phyloP scores from a whole-genome alignment of 495 filamentous ascomycete species.

The Neurospora hispaniola region DNA sequence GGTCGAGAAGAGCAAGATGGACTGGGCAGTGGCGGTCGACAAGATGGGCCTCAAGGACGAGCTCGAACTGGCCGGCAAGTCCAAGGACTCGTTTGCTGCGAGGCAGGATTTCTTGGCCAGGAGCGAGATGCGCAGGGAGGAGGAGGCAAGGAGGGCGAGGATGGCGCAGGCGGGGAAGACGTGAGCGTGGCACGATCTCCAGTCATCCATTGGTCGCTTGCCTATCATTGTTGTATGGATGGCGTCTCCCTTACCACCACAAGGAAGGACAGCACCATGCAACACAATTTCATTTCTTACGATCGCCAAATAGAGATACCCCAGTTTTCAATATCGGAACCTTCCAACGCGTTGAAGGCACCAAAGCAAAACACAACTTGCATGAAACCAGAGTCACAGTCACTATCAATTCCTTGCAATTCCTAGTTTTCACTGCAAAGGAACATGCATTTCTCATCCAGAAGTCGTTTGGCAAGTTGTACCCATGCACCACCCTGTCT shows the following conservation, averaged over 20 bases:
- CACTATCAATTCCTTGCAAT: neutral
- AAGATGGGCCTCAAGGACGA: slow-evolving; percentile 87
- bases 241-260: neutral
- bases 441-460: neutral
- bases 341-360: neutral
- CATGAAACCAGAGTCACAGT: neutral
- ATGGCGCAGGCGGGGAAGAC: slow-evolving; percentile 35
- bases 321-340: neutral
- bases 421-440: neutral
- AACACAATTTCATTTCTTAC: neutral
- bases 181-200: slow-evolving; percentile 4
- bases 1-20: slow-evolving; percentile 86
- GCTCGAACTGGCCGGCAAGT: slow-evolving; percentile 70
- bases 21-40: slow-evolving; percentile 93
- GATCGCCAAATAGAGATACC: neutral
- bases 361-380: neutral
- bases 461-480: neutral
- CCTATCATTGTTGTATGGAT: neutral
- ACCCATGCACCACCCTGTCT: neutral
- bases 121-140: slow-evolving; percentile 66
- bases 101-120: slow-evolving; percentile 84
- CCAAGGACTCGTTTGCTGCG: slow-evolving; percentile 69
- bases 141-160: slow-evolving; percentile 56
- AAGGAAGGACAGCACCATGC: neutral
- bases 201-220: neutral